phyloP scores from a whole-genome alignment of 257 asterid genomes.

The Echium plantagineum region DNA sequence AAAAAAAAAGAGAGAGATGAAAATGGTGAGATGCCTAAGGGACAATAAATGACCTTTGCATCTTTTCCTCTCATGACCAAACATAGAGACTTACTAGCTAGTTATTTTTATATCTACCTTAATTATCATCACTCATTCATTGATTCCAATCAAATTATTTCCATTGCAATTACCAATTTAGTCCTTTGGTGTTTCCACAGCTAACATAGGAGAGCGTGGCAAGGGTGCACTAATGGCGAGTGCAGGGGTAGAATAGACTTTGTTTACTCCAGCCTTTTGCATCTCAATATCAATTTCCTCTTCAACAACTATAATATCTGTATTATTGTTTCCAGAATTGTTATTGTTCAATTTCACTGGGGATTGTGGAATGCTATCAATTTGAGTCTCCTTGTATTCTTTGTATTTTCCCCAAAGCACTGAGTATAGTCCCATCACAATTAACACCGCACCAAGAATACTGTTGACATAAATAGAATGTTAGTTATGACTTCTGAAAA shows the following conservation, averaged over 20 bases:
- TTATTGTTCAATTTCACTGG: constrained; percentile 29
- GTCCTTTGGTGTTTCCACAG: constrained; percentile 39
- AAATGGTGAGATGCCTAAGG: neutral
- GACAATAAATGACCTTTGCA: neutral
- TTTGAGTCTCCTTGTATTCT: constrained; percentile 33
- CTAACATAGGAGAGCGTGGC: constrained; percentile 48
- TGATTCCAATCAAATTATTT: too few species aligned
- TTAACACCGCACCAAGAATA: constrained; percentile 37
- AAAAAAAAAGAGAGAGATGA: neutral
- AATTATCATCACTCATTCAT: too few species aligned
- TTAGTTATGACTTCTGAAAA: too few species aligned
- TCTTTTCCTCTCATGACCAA: neutral
- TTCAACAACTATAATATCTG: constrained; percentile 13
- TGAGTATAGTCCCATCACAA: constrained; percentile 39
- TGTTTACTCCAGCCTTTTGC: constrained; percentile 17
- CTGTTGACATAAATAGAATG: constrained; percentile 12
- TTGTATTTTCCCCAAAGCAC: constrained; percentile 56
- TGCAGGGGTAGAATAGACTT: constrained; percentile 17
- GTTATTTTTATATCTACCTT: neutral
- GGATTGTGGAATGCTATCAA: constrained; percentile 25
- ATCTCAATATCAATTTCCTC: constrained; percentile 40
- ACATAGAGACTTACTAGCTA: neutral
- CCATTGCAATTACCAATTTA: constrained; percentile 5
- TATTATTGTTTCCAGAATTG: constrained; percentile 2
- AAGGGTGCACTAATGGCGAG: constrained; percentile 31